Base-by-base conservation (phyloP, 169 alveolate species). In the Plasmodium ovale region DNA sequence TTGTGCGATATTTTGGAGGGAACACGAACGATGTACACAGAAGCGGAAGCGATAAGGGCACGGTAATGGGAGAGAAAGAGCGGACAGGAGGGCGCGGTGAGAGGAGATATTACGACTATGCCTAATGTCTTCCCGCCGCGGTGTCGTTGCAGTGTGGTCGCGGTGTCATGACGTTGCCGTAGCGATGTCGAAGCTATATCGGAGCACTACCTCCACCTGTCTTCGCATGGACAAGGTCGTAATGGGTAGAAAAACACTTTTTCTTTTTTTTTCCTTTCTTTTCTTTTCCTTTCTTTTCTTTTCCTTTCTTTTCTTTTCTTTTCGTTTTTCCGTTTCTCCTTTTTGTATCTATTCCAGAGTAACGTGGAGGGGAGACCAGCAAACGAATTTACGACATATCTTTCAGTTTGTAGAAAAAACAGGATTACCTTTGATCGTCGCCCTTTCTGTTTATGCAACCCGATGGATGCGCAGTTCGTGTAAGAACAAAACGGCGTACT, bases 401-500 rank as follows among this genome's bases (percentile, higher is more conserved):
- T 65, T 14, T 23, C 70, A 14, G 53, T 79, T 37, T 79, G 51
- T 25, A 51, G 56, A 33, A 79, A 69, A 56, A 49, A 25, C 19
- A 29, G 21, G 51, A 64, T 79, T 16, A 19, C 49, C 14, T 58
- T 47, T 42, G 69, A 64, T 0, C 42, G 21, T 33, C 14, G 23
- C 4, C 56, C 54, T 19, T 27, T 49, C 14, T 44, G 62, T 27
- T 37, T 64, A n/a, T 79, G 56, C 53, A 29, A 9, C 29, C 4
- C 51, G 0, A 4, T 31, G 49, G 47, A 79, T 27, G 37, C 6
- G 4, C 14, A 6, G 1, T 19, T 65, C 35, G 10, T 49, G 89
- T 79, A 79, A 53, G 79, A n/a, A 5, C 3, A 64, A 64, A 58
- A 56, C 9, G 14, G 23, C n/a, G n/a, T n/a, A n/a, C n/a, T n/a